Percentiles rank a stretch among this genome's conserved stretches.
phyloP scores from a whole-genome alignment of 305 asterid genomes.

The Lippia alba region DNA sequence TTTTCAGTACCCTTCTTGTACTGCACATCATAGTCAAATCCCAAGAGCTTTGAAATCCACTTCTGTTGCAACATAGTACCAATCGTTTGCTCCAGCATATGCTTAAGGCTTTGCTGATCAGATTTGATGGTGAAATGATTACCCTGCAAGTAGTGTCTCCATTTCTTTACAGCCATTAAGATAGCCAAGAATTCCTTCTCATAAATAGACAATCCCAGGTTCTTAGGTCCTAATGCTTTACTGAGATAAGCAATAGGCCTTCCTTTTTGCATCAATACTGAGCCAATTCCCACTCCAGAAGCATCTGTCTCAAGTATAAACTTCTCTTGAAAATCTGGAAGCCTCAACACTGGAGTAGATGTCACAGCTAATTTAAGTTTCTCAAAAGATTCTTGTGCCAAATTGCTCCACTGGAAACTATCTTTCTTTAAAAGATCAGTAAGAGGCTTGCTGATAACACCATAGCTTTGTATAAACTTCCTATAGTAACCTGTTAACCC shows the following conservation, averaged over 20 bases:
- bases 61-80: not conserved
- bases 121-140: not conserved
- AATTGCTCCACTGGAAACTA: not conserved
- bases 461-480: conserved; percentile 4
- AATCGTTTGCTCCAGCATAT: not conserved
- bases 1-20: not conserved
- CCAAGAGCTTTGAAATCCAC: not conserved
- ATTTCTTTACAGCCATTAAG: not conserved
- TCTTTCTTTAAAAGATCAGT: not conserved
- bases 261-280: not conserved
- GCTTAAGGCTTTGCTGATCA: not conserved
- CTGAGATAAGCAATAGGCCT: not conserved
- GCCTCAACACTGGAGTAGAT: not conserved
- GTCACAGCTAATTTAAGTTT: not conserved
- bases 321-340: not conserved
- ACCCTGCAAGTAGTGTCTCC: not conserved
- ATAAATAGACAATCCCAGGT: not conserved
- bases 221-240: not conserved
- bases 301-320: not conserved
- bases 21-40: not conserved
- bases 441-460: not conserved
- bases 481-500: not conserved
- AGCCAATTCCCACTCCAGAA: not conserved
- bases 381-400: not conserved
- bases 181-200: not conserved